phyloP scores from a whole-genome alignment of 164 flowering plant species.

The Cinnamomum chago region DNA sequence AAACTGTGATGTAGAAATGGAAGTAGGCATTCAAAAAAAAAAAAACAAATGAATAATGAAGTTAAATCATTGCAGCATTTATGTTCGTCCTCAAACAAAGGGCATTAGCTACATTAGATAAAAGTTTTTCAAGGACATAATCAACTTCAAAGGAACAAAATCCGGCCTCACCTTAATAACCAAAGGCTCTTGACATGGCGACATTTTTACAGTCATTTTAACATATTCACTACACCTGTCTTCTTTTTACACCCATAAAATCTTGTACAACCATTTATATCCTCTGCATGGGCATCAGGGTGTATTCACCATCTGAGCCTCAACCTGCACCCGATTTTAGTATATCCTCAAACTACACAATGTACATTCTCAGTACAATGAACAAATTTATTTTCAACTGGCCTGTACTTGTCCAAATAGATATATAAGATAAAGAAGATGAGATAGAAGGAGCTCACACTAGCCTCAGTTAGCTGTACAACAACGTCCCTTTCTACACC shows the following conservation, averaged over 20 bases:
- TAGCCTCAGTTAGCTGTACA: slow-evolving; percentile 90
- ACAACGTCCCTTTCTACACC: slow-evolving; percentile 34
- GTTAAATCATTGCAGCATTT: too few relatives aligned
- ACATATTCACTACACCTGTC: slow-evolving; percentile 44
- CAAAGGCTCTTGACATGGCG: slow-evolving; percentile 49
- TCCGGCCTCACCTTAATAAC: slow-evolving; percentile 39
- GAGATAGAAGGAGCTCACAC: slow-evolving; percentile 32
- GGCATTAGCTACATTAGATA: slow-evolving; percentile 12
- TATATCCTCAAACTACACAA: slow-evolving; percentile 63
- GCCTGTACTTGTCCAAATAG: slow-evolving; percentile 32
- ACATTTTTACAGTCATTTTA: slow-evolving; percentile 60
- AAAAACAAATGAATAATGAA: too few relatives aligned
- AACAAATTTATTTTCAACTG: slow-evolving; percentile 34
- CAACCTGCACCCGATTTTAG: slow-evolving; percentile 54
- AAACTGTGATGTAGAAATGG: too few relatives aligned
- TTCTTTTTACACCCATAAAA: slow-evolving; percentile 50
- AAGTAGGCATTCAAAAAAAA: too few relatives aligned
- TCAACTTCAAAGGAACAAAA: slow-evolving; percentile 12
- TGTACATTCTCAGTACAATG: slow-evolving; percentile 61
- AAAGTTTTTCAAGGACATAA: slow-evolving; percentile 14
- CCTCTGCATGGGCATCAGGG: slow-evolving; percentile 51
- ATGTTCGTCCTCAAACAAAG: slow-evolving; percentile 6
- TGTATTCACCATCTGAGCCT: slow-evolving; percentile 50
- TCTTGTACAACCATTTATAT: slow-evolving; percentile 45
- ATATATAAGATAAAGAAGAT: slow-evolving; percentile 27